Evolutionary conservation across 192 early-diverging fungal species (phyloP), one percentile per base, ranked within the genome.

Genomic region (Coemansia sp.): DNA sequence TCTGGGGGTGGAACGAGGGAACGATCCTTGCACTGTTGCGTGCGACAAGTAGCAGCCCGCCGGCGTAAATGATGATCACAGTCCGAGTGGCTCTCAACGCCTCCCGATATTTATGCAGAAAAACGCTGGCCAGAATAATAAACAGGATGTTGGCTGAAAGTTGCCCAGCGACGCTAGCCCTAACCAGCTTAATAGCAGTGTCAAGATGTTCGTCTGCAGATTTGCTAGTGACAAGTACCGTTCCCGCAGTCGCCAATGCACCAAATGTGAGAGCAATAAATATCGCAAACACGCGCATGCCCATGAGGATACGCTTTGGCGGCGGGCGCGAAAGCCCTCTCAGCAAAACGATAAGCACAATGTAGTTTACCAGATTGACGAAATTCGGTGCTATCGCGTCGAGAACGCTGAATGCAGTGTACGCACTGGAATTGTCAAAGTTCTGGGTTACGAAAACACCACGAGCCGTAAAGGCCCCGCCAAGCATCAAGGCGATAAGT

Each of bases 331-430:
- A 13, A 6, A 45, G 19, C 4, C 45, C 17, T 35, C 23, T 66
- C 23, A 66, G 65, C 20, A 59, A 22, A 9, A 38, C 50, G 45
- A 66, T 43, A 7, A 66, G 57, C 57, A 66, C 19, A 34, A 15
- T 56, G 13, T 56, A 66, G 65, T 66, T 52, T 15, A 66, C 65
- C 3, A 66, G 65, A 38, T 58, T 66, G 22, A 66, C 29, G 40
- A 66, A 52, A 42, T 49, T 59, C 5, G 65, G 65, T 15, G 65
- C 65, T n/a, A 66, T 35, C 15, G 40, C 56, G 33, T 59, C 45
- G 2, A 66, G 56, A 14, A 59, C 57, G 22, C 65, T 66, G 20
- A 59, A 66, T 10, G 65, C 56, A 49, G 46, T 36, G 23, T 43
- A 66, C 7, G 56, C 11, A 23, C 35, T 29, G 19, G 15, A 25